These are phyloP conservation scores for Leavenworthia alabamica DNA, from an alignment of 345 rosid species.

Conservation along the genomic window DNA sequence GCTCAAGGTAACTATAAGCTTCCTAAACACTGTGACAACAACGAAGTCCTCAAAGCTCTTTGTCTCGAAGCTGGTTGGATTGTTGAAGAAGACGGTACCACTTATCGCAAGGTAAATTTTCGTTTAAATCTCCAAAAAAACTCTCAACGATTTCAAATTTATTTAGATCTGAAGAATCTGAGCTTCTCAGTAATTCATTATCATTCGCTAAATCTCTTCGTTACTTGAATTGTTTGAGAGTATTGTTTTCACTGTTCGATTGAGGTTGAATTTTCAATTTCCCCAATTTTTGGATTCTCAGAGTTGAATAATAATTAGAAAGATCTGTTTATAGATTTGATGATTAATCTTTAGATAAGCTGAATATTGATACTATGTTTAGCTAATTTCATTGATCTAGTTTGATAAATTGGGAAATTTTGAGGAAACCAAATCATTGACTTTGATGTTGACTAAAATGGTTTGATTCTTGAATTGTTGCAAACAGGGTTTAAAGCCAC, in stretches of 20 bases:
- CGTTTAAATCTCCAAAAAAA: no score
- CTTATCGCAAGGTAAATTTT: constrained; percentile 76
- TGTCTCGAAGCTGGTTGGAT: constrained; percentile 91
- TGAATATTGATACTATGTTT: not conserved
- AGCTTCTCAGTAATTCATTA: not conserved
- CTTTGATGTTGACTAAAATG: constrained; percentile 1
- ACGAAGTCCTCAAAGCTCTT: constrained; percentile 90
- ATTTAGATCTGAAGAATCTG: constrained; percentile 7
- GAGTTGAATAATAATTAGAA: no score
- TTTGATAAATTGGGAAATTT: not conserved
- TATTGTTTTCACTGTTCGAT: constrained; percentile 18
- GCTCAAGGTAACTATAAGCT: constrained; percentile 84
- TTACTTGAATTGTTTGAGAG: no score
- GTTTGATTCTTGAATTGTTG: no score
- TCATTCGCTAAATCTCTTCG: not conserved
- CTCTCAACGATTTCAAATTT: not conserved
- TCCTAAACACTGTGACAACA: constrained; percentile 95
- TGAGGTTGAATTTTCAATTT: not conserved
- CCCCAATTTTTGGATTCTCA: no score
- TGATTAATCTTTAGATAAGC: no score
- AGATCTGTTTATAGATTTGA: no score
- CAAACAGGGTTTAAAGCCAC: constrained; percentile 85
- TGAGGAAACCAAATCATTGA: not conserved
- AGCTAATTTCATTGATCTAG: not conserved
- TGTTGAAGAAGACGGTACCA: constrained; percentile 92